Conservation (phyloP, 164 flowering plant species). For the Nelumbo lutea region DNA sequence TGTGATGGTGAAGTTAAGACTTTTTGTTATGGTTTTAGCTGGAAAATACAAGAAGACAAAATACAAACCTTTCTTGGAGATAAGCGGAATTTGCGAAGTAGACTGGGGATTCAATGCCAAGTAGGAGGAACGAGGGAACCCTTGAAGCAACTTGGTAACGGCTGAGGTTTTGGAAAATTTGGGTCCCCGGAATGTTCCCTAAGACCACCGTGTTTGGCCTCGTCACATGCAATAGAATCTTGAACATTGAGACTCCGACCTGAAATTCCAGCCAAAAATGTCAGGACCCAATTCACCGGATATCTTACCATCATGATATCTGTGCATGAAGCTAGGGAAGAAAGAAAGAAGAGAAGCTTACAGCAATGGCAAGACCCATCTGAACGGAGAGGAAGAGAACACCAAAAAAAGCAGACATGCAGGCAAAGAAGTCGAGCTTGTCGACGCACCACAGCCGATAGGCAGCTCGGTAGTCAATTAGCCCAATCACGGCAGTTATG, state of each 20-base stretch:
- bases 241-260: conserved; percentile 90
- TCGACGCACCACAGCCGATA: conserved; percentile 30
- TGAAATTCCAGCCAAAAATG: conserved; percentile 22
- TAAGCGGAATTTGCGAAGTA: conserved; percentile 89
- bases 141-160: conserved; percentile 62
- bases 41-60: not conserved
- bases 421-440: conserved; percentile 36
- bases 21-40: not conserved
- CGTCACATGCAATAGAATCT: conserved; percentile 79
- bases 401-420: conserved; percentile 31
- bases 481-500: conserved; percentile 34
- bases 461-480: conserved; percentile 27
- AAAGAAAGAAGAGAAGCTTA: conserved; percentile 15
- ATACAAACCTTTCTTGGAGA: conserved; percentile 77
- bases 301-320: not conserved
- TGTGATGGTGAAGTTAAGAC: too few relatives aligned
- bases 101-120: conserved; percentile 82
- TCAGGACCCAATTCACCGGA: conserved; percentile 2
- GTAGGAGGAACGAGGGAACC: conserved; percentile 64
- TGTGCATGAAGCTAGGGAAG: not conserved
- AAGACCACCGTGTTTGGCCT: conserved; percentile 67
- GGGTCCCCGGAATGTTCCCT: conserved; percentile 80
- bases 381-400: conserved; percentile 35
- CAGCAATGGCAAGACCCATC: conserved; percentile 36
- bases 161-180: conserved; percentile 48